A percentile compares a stretch with the other conserved stretches of the same genome.
These are phyloP conservation scores for Fusarium sp. DNA, from an alignment of 2,329 filamentous ascomycete genomes.

Conservation along the genomic window DNA sequence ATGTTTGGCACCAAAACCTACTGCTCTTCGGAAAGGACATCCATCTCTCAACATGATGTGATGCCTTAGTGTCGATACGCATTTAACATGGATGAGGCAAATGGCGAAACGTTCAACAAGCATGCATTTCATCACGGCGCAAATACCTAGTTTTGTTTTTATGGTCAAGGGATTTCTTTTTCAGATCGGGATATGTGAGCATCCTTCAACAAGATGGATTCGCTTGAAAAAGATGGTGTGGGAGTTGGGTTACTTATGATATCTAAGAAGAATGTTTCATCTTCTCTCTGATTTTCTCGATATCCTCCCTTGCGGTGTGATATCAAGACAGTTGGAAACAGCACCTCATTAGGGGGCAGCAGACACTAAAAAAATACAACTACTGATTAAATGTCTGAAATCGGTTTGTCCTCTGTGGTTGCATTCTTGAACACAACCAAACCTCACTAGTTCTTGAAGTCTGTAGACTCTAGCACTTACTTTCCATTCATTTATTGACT, in stretches of 20 bases:
- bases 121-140: conserved; percentile 49
- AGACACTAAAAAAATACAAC: conserved; percentile 29
- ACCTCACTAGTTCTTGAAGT: too few species aligned
- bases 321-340: conserved; percentile 1
- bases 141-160: conserved; percentile 43
- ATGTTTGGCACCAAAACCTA: conserved; percentile 9
- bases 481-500: background rate
- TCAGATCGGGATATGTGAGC: conserved; percentile 39
- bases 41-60: conserved; percentile 25
- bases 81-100: conserved; percentile 50
- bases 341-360: conserved; percentile 3
- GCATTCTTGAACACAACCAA: background rate
- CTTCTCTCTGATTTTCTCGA: conserved; percentile 19
- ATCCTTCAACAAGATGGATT: conserved; percentile 46
- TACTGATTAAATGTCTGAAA: conserved; percentile 11
- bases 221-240: conserved; percentile 39
- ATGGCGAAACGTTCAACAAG: conserved; percentile 49
- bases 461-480: background rate
- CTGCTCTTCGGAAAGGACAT: conserved; percentile 7
- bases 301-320: background rate
- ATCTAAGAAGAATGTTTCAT: conserved; percentile 34
- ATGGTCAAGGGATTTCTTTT: conserved; percentile 26
- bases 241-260: conserved; percentile 44
- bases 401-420: background rate
- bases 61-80: conserved; percentile 33